Evolutionary conservation across 768 basidiomycete species (phyloP).

Genomic region (Boletus sp.): DNA sequence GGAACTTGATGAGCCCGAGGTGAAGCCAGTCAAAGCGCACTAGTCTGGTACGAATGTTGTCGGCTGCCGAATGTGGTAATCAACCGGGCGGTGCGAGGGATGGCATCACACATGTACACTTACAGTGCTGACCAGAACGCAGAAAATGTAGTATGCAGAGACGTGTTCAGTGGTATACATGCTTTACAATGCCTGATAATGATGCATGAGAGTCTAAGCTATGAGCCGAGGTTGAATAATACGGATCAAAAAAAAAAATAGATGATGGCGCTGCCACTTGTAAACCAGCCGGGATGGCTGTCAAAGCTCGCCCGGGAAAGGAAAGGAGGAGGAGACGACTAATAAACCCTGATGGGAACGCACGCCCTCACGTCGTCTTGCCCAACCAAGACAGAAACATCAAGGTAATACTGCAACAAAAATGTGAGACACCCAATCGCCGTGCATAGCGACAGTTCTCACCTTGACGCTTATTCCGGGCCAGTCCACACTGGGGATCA

Average conservation of each 20-base stretch:
- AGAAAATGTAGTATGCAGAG: neutral
- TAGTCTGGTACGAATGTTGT: neutral
- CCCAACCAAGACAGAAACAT: slow-evolving; percentile 63
- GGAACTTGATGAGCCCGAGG: neutral
- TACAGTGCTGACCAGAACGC: neutral
- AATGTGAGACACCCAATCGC: slow-evolving; percentile 8
- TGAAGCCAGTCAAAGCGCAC: neutral
- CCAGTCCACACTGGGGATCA: slow-evolving; percentile 68
- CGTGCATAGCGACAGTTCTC: slow-evolving; percentile 14
- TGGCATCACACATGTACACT: neutral
- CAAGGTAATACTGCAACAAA: slow-evolving; percentile 60
- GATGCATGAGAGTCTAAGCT: neutral
- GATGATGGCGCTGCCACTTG: neutral
- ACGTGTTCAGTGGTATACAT: slow-evolving; percentile 2
- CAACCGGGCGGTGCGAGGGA: neutral
- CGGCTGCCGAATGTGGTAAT: slow-evolving; percentile 2
- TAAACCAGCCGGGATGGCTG: neutral
- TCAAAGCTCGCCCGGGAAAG: neutral
- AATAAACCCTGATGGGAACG: slow-evolving; percentile 58
- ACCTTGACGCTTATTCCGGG: slow-evolving; percentile 67
- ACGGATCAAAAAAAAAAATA: neutral
- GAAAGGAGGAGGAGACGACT: slow-evolving; percentile 1
- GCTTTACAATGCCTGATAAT: slow-evolving; percentile 4
- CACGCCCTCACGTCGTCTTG: slow-evolving; percentile 61
- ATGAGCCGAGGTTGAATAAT: neutral